Evolutionary conservation across 2,329 filamentous ascomycete genomes (phyloP).

Genomic region (Ascochyta koolunga): DNA sequence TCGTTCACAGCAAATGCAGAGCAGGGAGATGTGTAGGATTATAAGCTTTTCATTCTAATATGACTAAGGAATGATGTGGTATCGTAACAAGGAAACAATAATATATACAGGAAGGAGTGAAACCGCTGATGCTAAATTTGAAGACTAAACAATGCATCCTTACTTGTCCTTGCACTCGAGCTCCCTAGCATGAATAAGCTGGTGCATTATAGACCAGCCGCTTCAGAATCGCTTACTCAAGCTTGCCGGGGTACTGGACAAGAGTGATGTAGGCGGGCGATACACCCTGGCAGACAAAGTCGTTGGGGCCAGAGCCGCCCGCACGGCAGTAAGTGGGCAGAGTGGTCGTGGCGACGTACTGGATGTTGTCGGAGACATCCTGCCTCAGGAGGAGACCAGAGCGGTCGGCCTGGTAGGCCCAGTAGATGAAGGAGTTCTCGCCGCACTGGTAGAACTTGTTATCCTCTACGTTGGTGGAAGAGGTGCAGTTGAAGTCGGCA

Average conservation of each 20-base stretch:
- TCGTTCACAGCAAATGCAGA: too few species aligned
- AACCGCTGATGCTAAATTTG: constrained; percentile 1
- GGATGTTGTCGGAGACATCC: constrained; percentile 16
- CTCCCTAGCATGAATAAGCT: background rate
- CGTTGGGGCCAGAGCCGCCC: constrained; percentile 50
- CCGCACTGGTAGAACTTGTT: constrained; percentile 21
- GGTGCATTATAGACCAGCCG: background rate
- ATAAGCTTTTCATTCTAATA: background rate
- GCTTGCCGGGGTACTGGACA: constrained; percentile 17
- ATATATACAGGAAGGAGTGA: constrained; percentile 3
- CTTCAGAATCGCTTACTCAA: background rate
- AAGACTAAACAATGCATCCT: background rate
- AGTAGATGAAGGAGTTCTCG: constrained; percentile 21
- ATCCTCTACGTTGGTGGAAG: constrained; percentile 12
- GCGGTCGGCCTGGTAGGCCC: constrained; percentile 20
- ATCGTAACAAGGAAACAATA: background rate
- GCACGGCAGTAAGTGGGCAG: constrained; percentile 22
- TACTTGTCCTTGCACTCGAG: background rate
- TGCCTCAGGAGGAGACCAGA: constrained; percentile 23
- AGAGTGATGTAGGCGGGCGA: constrained; percentile 58
- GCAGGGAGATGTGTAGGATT: too few species aligned
- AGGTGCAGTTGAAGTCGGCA: constrained; percentile 18
- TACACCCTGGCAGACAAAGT: constrained; percentile 76
- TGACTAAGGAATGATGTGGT: background rate
- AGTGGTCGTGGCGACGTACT: constrained; percentile 21